These are phyloP conservation scores for Isoetes taiwanensis DNA, from an alignment of 75 land plant species.

Conservation along the genomic window DNA sequence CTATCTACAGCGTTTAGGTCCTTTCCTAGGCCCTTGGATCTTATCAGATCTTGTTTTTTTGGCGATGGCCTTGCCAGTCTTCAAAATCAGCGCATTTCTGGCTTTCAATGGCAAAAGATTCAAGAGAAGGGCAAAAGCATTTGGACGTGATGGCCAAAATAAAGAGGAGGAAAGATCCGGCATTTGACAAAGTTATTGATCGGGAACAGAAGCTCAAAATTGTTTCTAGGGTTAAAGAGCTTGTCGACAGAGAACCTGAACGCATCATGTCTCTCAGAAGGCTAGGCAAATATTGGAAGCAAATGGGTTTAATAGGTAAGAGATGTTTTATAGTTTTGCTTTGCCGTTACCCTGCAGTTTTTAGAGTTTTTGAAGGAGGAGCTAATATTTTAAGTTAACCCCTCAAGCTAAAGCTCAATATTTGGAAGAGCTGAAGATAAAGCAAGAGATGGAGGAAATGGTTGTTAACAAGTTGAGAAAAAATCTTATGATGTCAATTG, in stretches of 20 bases:
- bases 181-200: conserved; percentile 77
- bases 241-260: conserved; percentile 74
- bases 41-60: too few relatives aligned
- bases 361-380: conserved; percentile 77
- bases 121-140: too few relatives aligned
- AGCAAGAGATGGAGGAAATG: conserved; percentile 59
- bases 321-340: conserved; percentile 57
- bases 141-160: conserved; percentile 25
- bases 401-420: conserved; percentile 59
- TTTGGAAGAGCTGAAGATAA: conserved; percentile 53
- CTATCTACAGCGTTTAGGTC: too few relatives aligned
- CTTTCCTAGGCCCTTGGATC: too few relatives aligned
- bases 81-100: too few relatives aligned
- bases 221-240: conserved; percentile 59
- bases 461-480: conserved; percentile 66
- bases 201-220: conserved; percentile 86
- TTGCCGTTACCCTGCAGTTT: conserved; percentile 64
- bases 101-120: too few relatives aligned
- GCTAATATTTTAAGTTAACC: conserved; percentile 53
- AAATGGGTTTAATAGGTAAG: conserved; percentile 46
- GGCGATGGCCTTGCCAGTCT: too few relatives aligned
- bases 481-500: conserved; percentile 90
- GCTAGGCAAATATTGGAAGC: conserved; percentile 45
- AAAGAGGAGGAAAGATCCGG: conserved; percentile 71
- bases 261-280: conserved; percentile 55